Percentiles rank a stretch among this genome's conserved stretches.
These are phyloP conservation scores for Arthroderma sp. DNA, from an alignment of 2,329 filamentous ascomycete species.

Conservation along the genomic window DNA sequence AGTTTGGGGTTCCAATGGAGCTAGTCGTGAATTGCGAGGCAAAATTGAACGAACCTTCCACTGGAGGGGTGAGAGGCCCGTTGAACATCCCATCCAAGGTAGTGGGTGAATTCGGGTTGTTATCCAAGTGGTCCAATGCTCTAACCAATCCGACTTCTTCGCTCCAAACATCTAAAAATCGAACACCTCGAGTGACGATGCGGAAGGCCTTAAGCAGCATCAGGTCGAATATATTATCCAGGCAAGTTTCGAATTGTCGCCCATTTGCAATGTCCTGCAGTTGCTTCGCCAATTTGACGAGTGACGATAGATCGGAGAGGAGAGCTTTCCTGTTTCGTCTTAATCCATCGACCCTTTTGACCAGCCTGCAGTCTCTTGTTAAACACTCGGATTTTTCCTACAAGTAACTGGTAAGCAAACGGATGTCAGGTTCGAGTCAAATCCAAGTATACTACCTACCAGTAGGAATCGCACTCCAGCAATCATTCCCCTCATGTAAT, in stretches of 20 bases:
- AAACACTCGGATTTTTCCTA: conserved; percentile 83
- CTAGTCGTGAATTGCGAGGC: not conserved
- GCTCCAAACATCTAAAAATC: conserved; percentile 77
- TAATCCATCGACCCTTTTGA: conserved; percentile 63
- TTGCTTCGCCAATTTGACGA: conserved; percentile 80
- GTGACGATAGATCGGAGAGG: conserved; percentile 72
- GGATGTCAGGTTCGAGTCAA: not conserved
- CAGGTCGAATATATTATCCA: conserved; percentile 61
- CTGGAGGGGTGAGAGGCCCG: conserved; percentile 28
- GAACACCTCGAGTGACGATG: conserved; percentile 80
- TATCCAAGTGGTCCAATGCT: conserved; percentile 31
- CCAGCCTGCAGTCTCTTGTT: conserved; percentile 63
- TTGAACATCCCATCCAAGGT: conserved; percentile 18
- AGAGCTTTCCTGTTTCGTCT: conserved; percentile 75
- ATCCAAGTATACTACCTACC: conserved; percentile 44
- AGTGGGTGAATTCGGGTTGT: conserved; percentile 13
- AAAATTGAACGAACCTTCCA: conserved; percentile 25
- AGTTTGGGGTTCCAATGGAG: not conserved
- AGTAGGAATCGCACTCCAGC: conserved; percentile 82
- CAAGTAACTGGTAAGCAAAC: conserved; percentile 4
- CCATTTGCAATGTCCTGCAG: conserved; percentile 61
- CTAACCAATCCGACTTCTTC: conserved; percentile 40
- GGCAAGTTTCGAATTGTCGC: conserved; percentile 28
- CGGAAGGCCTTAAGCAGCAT: conserved; percentile 90
- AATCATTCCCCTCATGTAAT: conserved; percentile 88